phyloP scores from a whole-genome alignment of 1,284 basidiomycete species.

The Peniophora sp. region DNA sequence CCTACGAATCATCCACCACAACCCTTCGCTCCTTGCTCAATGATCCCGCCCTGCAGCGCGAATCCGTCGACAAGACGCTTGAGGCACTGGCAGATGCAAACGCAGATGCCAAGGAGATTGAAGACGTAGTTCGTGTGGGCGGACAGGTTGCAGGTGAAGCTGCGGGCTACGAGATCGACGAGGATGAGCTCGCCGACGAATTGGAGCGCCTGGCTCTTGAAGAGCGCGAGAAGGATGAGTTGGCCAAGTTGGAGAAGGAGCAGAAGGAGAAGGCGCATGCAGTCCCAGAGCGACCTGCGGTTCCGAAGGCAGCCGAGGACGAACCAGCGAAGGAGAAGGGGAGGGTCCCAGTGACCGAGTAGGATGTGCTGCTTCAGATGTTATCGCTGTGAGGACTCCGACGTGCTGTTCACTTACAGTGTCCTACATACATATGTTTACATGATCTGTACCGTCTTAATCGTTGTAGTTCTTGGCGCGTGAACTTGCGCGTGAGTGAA shows the following conservation, averaged over 20 bases:
- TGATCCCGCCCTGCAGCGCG: constrained; percentile 72
- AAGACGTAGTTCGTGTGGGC: constrained; percentile 67
- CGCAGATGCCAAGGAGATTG: constrained; percentile 75
- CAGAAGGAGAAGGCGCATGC: constrained; percentile 14
- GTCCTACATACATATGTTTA: no score
- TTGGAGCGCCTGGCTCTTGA: constrained; percentile 44
- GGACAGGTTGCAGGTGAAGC: constrained; percentile 50
- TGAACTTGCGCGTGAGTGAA: no score
- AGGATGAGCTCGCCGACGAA: constrained; percentile 57
- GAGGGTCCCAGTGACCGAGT: no score
- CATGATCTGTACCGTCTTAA: no score
- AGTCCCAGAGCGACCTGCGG: neutral
- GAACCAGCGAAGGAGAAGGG: no score
- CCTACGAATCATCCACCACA: constrained; percentile 74
- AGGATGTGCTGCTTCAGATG: no score
- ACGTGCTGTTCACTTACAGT: no score
- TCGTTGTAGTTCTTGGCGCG: no score
- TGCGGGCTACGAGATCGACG: constrained; percentile 43
- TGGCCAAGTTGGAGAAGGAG: constrained; percentile 22
- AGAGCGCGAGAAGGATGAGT: constrained; percentile 11
- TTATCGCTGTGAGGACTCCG: no score
- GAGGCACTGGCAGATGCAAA: constrained; percentile 80
- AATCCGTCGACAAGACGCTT: constrained; percentile 79
- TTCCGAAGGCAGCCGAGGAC: no score
- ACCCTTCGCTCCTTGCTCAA: constrained; percentile 72